phyloP scores from a whole-genome alignment of 108 stramenopile genomes.

The Mayamaea pseudoterrestris region DNA sequence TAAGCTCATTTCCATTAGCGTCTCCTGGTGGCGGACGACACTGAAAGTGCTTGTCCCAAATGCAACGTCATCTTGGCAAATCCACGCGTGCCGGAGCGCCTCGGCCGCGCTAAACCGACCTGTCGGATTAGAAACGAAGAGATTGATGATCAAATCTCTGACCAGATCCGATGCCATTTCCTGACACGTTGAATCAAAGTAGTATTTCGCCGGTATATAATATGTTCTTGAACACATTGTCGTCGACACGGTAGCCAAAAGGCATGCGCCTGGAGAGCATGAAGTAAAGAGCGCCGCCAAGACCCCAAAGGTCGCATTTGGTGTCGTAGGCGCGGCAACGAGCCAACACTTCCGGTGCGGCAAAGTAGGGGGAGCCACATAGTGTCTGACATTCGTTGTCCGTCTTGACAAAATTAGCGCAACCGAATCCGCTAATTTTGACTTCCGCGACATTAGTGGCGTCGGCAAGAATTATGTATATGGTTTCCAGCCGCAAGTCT shows the following conservation, averaged over 20 bases:
- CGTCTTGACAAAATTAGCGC: slow-evolving; percentile 55
- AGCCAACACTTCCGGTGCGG: slow-evolving; percentile 93
- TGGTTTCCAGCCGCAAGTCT: too few relatives aligned
- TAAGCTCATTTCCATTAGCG: too few relatives aligned
- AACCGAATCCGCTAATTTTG: slow-evolving; percentile 98
- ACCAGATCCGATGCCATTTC: slow-evolving; percentile 47
- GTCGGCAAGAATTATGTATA: slow-evolving; percentile 63
- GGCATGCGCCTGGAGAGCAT: slow-evolving; percentile 87
- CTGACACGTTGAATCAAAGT: slow-evolving; percentile 52
- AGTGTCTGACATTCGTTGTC: slow-evolving; percentile 73
- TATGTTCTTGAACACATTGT: slow-evolving; percentile 40
- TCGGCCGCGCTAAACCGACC: slow-evolving; percentile 23
- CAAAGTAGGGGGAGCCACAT: slow-evolving; percentile 94
- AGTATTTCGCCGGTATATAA: slow-evolving; percentile 34
- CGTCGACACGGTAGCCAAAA: slow-evolving; percentile 51
- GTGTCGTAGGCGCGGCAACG: slow-evolving; percentile 80
- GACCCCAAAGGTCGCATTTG: slow-evolving; percentile 92
- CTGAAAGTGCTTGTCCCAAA: too few relatives aligned
- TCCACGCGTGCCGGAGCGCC: slow-evolving; percentile 38
- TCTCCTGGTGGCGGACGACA: too few relatives aligned
- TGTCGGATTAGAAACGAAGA: slow-evolving; percentile 33
- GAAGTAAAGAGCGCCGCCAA: slow-evolving; percentile 92
- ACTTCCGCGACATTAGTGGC: too few relatives aligned
- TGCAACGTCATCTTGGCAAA: too few relatives aligned
- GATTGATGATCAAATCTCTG: slow-evolving; percentile 40